Conservation (phyloP, 116 monocot genomes). For the Papilionanthe hybrid region DNA sequence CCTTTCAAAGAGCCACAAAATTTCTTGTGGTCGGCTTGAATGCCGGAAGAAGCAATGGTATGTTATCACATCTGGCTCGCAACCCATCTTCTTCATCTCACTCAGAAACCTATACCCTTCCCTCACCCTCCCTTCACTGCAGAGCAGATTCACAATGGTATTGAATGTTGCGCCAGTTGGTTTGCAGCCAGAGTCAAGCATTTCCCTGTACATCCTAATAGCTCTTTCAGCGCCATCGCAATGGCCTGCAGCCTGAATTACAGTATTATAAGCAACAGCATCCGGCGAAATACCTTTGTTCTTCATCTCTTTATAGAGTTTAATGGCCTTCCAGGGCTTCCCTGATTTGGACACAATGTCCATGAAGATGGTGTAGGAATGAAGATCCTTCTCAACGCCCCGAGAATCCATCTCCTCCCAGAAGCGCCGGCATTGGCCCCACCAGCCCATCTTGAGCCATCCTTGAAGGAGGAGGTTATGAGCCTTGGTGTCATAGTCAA, state of each 20-base stretch:
- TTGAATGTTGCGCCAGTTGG: conserved; percentile 70
- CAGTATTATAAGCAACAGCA: conserved; percentile 70
- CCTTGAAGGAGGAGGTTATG: conserved; percentile 84
- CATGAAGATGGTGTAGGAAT: conserved; percentile 85
- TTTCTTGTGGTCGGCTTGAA: conserved; percentile 56
- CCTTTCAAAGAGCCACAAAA: conserved; percentile 62
- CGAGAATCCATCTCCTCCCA: conserved; percentile 73
- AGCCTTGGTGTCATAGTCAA: conserved; percentile 53
- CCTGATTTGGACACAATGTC: conserved; percentile 58
- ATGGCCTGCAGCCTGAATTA: conserved; percentile 56
- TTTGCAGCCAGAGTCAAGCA: conserved; percentile 53
- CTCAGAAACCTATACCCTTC: conserved; percentile 58
- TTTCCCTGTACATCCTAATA: conserved; percentile 58
- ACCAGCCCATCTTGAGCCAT: conserved; percentile 65
- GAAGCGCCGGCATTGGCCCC: conserved; percentile 47
- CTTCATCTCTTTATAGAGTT: conserved; percentile 61
- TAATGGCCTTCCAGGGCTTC: conserved; percentile 74
- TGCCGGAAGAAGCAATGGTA: conserved; percentile 83
- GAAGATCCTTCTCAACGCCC: conserved; percentile 61
- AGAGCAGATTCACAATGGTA: conserved; percentile 68
- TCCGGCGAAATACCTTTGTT: conserved; percentile 39
- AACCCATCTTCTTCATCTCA: conserved; percentile 51
- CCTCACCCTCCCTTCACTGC: conserved; percentile 54
- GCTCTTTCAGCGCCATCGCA: conserved; percentile 55
- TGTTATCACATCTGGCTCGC: conserved; percentile 62